Percentiles rank a stretch among this genome's conserved stretches.
These are phyloP conservation scores for Trebouxia sp. DNA, from an alignment of 139 green algal genomes.

Conservation along the genomic window DNA sequence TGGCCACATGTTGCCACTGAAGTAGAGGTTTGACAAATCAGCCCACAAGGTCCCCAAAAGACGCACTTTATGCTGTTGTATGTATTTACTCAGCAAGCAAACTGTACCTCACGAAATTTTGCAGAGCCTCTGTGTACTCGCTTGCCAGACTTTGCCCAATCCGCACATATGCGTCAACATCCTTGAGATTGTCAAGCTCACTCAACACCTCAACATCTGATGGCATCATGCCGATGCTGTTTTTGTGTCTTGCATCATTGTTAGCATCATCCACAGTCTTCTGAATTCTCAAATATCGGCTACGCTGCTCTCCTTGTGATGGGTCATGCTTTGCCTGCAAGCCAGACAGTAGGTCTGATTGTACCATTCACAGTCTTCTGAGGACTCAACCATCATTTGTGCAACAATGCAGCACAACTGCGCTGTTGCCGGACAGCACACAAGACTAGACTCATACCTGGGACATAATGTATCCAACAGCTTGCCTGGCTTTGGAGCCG, in stretches of 20 bases:
- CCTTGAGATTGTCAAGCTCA: conserved; percentile 2
- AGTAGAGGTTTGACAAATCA: too few species aligned
- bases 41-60: too few species aligned
- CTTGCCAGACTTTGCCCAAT: background rate
- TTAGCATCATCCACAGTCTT: conserved; percentile 19
- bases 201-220: background rate
- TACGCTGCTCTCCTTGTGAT: background rate
- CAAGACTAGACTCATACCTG: too few species aligned
- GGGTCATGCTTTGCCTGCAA: too few species aligned
- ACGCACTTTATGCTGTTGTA: too few species aligned
- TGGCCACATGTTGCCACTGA: background rate
- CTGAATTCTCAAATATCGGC: background rate
- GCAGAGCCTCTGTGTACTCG: background rate
- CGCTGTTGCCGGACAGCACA: too few species aligned
- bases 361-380: too few species aligned
- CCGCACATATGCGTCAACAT: background rate
- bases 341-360: too few species aligned
- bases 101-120: conserved; percentile 9
- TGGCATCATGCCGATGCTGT: background rate
- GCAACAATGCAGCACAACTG: too few species aligned
- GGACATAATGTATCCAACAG: too few species aligned
- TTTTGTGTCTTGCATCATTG: background rate
- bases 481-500: too few species aligned
- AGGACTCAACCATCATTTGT: too few species aligned
- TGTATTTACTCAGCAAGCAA: background rate